Base-by-base conservation (phyloP, 176 grass and related monocot species). In the Avena sativa region DNA sequence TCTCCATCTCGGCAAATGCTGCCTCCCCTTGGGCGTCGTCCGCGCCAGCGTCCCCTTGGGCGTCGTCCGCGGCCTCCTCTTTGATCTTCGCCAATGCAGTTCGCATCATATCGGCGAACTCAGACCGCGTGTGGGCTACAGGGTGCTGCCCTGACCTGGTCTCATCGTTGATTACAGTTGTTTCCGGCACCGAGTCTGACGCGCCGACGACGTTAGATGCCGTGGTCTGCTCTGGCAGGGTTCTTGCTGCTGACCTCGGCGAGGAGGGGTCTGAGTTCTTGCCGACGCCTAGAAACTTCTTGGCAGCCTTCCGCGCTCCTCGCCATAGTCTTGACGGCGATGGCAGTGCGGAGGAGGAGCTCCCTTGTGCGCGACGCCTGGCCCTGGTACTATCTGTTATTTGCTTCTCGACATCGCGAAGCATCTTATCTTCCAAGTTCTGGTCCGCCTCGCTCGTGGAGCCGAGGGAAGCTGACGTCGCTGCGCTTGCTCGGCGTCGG, bases 1-100 rank as follows among this genome's bases (percentile, higher is more conserved):
- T 47, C 74, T 84, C 80, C 85, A 87, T 80, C 74, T 80, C 69
- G 56, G 30, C 47, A 56, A 87, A 90, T 6, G 47, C 64, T 9
- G 63, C 61, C 72, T 78, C 44, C 65, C 57, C 80, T 48, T 87
- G 73, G 44, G 19, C 49, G 71, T 34, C 46, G 47, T n/a, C 74
- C 11, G 30, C 34, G 34, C 34, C 34, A 36, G 34, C 34, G 3
- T 78, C 44, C 65, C 57, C 80, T 48, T 87, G 73, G 44, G 19
- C 49, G 71, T 34, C 46, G 47, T n/a, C 74, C 11, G 30, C 34
- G 34, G 40, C 40, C 40, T 43, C 40, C 40, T 43, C 74, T 51
- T 67, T 28, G 53, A 83, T 67, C 28, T 67, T 67, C 64, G 64
- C 64, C 64, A 67, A 16, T 9, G 64, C 64, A 67, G 6, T 67